Conservation (phyloP, 2,329 filamentous ascomycete species). For the Xylariales sp. region DNA sequence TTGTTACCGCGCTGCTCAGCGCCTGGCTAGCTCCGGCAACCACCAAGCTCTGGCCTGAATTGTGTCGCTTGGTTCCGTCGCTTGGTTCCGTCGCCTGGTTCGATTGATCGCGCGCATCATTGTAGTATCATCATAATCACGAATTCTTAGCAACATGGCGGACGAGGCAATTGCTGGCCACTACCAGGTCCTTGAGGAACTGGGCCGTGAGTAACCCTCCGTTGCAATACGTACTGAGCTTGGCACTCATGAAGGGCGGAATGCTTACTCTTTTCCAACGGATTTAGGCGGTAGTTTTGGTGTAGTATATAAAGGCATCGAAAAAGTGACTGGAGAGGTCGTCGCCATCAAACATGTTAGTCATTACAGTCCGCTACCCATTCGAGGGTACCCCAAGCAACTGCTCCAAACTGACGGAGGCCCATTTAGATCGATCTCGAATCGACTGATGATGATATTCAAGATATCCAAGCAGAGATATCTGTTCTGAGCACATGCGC, state of each 20-base stretch:
- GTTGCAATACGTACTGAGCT: slow-evolving; percentile 27
- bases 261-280: slow-evolving; percentile 26
- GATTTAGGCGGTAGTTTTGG: slow-evolving; percentile 89
- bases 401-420: slow-evolving; percentile 28
- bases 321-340: slow-evolving; percentile 87
- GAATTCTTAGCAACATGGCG: slow-evolving; percentile 56
- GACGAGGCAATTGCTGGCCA: slow-evolving; percentile 79
- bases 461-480: slow-evolving; percentile 98
- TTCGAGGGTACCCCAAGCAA: not conserved
- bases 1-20: slow-evolving; percentile 35
- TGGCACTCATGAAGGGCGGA: not conserved
- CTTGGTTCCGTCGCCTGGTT: not conserved
- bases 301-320: slow-evolving; percentile 95
- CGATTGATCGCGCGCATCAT: not conserved
- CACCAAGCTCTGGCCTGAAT: slow-evolving; percentile 29
- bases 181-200: slow-evolving; percentile 95
- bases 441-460: slow-evolving; percentile 97
- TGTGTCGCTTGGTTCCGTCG: slow-evolving; percentile 24
- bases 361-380: slow-evolving; percentile 34
- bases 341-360: slow-evolving; percentile 97
- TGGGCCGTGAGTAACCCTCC: slow-evolving; percentile 78
- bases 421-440: slow-evolving; percentile 89
- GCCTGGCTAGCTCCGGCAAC: slow-evolving; percentile 30
- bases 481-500: slow-evolving; percentile 94
- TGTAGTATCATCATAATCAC: not conserved